phyloP scores from a whole-genome alignment of 129 eudicot genomes.

The Artemisia annua region DNA sequence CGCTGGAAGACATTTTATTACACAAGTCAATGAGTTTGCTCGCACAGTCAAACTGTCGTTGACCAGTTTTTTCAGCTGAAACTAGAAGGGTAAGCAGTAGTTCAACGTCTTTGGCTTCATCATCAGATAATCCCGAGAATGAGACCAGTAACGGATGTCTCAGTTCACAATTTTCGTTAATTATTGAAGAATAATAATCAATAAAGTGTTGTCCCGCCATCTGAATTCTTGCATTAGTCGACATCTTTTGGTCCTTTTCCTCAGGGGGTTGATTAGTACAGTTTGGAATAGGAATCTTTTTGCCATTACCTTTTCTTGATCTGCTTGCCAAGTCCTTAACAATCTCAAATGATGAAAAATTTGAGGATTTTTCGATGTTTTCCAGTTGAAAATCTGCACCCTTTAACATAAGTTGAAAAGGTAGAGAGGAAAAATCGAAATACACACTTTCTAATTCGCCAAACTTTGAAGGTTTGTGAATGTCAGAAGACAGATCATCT shows the following conservation, averaged over 20 bases:
- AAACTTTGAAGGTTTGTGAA: background rate
- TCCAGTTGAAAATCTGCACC: too few species aligned
- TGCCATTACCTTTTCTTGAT: background rate
- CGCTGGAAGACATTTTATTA: slow-evolving; percentile 7
- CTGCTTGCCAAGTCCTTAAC: too few species aligned
- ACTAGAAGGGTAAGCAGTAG: slow-evolving; percentile 42
- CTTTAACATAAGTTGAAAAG: too few species aligned
- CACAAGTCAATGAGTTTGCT: slow-evolving; percentile 36
- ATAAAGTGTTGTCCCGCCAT: slow-evolving; percentile 36
- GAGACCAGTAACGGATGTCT: slow-evolving; percentile 20
- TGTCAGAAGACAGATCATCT: slow-evolving; percentile 7
- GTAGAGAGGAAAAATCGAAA: too few species aligned
- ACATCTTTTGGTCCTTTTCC: slow-evolving; percentile 7
- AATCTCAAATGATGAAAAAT: too few species aligned
- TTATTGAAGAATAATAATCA: slow-evolving; percentile 16
- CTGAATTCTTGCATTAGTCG: slow-evolving; percentile 32
- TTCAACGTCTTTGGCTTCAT: slow-evolving; percentile 35
- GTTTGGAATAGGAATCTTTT: slow-evolving; percentile 7
- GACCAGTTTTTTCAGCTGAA: slow-evolving; percentile 48
- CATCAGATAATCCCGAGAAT: slow-evolving; percentile 26
- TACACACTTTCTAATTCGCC: too few species aligned
- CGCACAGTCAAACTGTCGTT: slow-evolving; percentile 35
- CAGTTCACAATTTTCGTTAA: background rate
- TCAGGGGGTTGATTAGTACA: background rate
- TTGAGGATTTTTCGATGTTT: too few species aligned